These are phyloP conservation scores for Spencermartinsiella ligniputridi DNA, from an alignment of 1,139 yeast genomes.

Conservation along the genomic window DNA sequence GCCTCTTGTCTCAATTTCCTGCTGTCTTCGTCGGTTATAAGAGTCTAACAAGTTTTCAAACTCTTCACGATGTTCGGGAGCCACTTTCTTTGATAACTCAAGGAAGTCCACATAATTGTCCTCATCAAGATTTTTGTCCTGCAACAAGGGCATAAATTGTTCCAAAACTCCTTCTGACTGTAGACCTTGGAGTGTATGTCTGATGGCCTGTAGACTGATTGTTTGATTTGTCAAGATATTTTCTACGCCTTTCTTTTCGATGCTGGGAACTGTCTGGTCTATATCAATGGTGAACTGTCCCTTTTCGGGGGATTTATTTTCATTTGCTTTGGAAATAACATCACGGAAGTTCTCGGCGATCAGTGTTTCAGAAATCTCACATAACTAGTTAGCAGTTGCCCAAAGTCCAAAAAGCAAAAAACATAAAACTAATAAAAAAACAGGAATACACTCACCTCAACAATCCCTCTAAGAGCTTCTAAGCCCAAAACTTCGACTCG, in stretches of 20 bases:
- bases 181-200: conserved; percentile 73
- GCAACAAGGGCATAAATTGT: conserved; percentile 27
- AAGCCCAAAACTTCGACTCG: conserved; percentile 69
- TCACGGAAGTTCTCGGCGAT: background rate
- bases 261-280: conserved; percentile 13
- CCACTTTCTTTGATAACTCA: conserved; percentile 45
- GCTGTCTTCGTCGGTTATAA: conserved; percentile 72
- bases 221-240: conserved; percentile 68
- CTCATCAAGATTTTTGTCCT: conserved; percentile 36
- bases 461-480: conserved; percentile 49
- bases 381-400: background rate
- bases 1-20: conserved; percentile 69
- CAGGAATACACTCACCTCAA: conserved; percentile 22
- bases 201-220: conserved; percentile 72
- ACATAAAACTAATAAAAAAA: background rate
- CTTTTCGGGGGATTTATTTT: background rate
- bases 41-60: conserved; percentile 65
- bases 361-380: background rate
- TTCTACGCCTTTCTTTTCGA: conserved; percentile 49
- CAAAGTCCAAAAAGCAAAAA: no score
- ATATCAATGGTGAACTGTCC: background rate
- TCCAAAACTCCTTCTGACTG: conserved; percentile 22
- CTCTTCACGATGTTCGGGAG: conserved; percentile 47
- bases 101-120: conserved; percentile 58
- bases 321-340: background rate